phyloP scores from a whole-genome alignment of 2,329 filamentous ascomycete genomes.

The Elsinoe arachidis region DNA sequence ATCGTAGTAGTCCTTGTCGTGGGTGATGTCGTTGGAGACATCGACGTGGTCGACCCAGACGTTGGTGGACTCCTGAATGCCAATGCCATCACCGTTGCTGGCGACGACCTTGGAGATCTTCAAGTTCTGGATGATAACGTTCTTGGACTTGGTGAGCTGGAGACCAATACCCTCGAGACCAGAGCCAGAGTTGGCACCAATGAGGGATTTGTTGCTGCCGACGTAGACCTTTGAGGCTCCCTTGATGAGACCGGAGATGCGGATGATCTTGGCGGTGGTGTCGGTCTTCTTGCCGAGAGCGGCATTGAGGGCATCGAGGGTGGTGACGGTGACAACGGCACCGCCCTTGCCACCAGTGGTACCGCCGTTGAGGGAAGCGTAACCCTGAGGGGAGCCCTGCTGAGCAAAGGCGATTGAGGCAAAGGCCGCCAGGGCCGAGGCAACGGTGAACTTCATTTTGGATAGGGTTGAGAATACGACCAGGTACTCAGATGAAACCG shows the following conservation, averaged over 20 bases:
- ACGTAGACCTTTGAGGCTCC: slow-evolving; percentile 39
- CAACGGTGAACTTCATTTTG: neutral
- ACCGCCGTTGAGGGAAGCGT: slow-evolving; percentile 24
- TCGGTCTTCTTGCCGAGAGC: slow-evolving; percentile 26
- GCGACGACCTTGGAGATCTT: slow-evolving; percentile 43
- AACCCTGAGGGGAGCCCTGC: slow-evolving; percentile 19
- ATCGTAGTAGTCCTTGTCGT: slow-evolving; percentile 63
- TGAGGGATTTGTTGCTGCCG: slow-evolving; percentile 42
- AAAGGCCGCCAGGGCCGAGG: slow-evolving; percentile 21
- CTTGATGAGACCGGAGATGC: slow-evolving; percentile 38
- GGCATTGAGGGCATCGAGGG: slow-evolving; percentile 33
- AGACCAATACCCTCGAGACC: slow-evolving; percentile 41
- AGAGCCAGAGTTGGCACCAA: slow-evolving; percentile 39
- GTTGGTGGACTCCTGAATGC: slow-evolving; percentile 40
- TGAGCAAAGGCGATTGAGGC: slow-evolving; percentile 19
- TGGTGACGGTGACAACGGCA: slow-evolving; percentile 38
- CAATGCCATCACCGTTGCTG: slow-evolving; percentile 44
- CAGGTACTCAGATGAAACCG: slow-evolving; percentile 6
- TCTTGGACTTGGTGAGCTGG: slow-evolving; percentile 39
- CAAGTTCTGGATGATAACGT: slow-evolving; percentile 52
- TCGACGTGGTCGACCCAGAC: slow-evolving; percentile 63
- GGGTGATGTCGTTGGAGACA: slow-evolving; percentile 49
- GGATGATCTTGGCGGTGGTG: slow-evolving; percentile 37
- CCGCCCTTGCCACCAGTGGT: slow-evolving; percentile 42
- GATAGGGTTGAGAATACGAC: neutral